Base-by-base conservation (phyloP, 2,329 filamentous ascomycete genomes). In the Aspergillus sp. region DNA sequence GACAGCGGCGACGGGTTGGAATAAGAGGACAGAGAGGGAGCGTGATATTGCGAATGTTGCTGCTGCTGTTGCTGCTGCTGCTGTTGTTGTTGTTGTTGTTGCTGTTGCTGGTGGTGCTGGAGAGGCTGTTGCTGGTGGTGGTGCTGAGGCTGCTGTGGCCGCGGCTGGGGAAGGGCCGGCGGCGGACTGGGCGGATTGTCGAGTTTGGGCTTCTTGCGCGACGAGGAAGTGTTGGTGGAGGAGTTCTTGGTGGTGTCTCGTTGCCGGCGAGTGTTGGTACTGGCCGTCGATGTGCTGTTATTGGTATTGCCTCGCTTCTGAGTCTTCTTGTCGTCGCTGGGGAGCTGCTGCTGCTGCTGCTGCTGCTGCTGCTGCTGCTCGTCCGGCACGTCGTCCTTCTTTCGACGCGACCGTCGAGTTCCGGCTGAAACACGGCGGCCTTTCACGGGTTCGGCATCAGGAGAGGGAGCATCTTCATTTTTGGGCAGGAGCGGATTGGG, bases 191-290 rank as follows among this genome's bases (percentile, higher is more conserved):
- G 19, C 7, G 41, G 26, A 38, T 43, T 57, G 47, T 50, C 70
- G 43, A 70, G 55, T 58, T 72, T 73, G 40, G 63, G 61, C 53
- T 70, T 72, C 58, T 73, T 81, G 55, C 78, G 75, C 49, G 74
- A 53, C 30, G 59, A 52, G 19, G 60, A 47, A 5, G 29, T 12
- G 19, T 42, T 33, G 1, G 19, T 19, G 19, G 19, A 19, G 19
- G 19, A 19, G 19, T 19, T 19, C 19, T 19, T 19, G 19, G 19
- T 19, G 19, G 19, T 19, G 19, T 19, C 19, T 4, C 6, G 33
- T 29, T 64, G 58, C 19, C 57, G 52, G 48, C 60, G 62, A 29
- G 55, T 34, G 29, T 27, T 52, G 12, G 50, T 52, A 10, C 52
- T 44, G 9, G 28, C 28, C 7, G 33, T 9, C 9, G 39, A 19